These are phyloP conservation scores for Centrapalus pauciflorus DNA, from an alignment of 129 eudicot genomes.

Conservation along the genomic window DNA sequence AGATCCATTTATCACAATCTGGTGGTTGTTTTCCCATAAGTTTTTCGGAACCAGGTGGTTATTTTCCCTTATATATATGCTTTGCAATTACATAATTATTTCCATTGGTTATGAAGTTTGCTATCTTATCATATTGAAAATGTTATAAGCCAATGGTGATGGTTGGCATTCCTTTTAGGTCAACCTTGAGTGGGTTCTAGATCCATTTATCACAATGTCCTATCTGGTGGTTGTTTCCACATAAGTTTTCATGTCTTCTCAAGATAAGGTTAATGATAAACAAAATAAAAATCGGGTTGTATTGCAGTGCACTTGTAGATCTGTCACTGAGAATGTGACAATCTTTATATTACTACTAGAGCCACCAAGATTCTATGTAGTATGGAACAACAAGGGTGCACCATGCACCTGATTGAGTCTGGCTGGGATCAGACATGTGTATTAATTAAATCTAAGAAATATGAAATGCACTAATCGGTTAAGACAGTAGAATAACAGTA, in stretches of 20 bases:
- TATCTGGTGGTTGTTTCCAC: background rate
- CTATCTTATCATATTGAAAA: no score
- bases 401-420: background rate
- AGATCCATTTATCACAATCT: no score
- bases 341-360: background rate
- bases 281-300: background rate
- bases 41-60: conserved; percentile 2
- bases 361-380: background rate
- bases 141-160: no score
- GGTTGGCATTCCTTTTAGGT: background rate
- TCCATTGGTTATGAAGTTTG: no score
- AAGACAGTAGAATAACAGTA: no score
- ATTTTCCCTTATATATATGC: background rate
- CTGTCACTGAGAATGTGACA: background rate
- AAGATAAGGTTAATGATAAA: background rate
- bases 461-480: background rate
- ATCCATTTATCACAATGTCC: background rate
- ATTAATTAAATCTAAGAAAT: background rate
- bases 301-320: background rate
- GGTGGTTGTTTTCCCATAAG: no score
- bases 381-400: background rate
- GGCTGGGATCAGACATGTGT: background rate
- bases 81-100: background rate
- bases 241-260: background rate
- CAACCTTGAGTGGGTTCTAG: background rate